phyloP scores from a whole-genome alignment of 495 filamentous ascomycete species.

The Penicillium waksmanii region DNA sequence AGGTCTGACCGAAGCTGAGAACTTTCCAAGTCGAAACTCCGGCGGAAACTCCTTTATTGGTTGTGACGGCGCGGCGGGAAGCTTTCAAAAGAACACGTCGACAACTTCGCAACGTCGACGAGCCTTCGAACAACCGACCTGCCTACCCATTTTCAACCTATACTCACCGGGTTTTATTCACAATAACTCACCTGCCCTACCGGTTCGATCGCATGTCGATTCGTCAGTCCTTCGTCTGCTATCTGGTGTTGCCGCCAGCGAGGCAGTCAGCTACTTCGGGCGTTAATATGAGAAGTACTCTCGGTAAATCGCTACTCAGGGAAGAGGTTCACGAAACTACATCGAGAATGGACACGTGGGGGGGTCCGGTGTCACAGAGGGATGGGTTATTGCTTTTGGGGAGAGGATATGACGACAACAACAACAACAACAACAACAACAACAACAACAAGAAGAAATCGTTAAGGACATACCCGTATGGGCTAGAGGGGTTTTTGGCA shows the following conservation, averaged over 20 bases:
- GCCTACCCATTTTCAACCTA: constrained; percentile 4
- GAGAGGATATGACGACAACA: neutral
- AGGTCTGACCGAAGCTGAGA: constrained; percentile 12
- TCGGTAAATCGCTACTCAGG: constrained; percentile 11
- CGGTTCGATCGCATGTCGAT: constrained; percentile 14
- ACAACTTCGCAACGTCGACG: constrained; percentile 7
- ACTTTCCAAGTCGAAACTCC: constrained; percentile 3
- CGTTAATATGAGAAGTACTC: constrained; percentile 9
- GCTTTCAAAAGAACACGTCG: constrained; percentile 9
- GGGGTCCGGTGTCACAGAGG: constrained; percentile 8
- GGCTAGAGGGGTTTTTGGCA: no score
- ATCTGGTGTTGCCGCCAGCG: constrained; percentile 15
- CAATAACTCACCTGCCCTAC: constrained; percentile 13
- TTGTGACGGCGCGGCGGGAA: constrained; percentile 8
- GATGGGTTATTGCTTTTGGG: constrained; percentile 8
- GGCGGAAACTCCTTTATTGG: constrained; percentile 9
- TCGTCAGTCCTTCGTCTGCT: constrained; percentile 11
- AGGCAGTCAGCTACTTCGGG: constrained; percentile 5
- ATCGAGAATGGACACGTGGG: constrained; percentile 8
- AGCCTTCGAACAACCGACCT: constrained; percentile 9
- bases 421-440: no score
- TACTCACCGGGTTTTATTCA: constrained; percentile 4
- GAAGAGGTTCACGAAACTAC: constrained; percentile 12
- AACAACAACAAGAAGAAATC: neutral
- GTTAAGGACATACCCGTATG: no score